Conservation (phyloP, 2,329 filamentous ascomycete species). For the Gaeumannomyces tritici region DNA sequence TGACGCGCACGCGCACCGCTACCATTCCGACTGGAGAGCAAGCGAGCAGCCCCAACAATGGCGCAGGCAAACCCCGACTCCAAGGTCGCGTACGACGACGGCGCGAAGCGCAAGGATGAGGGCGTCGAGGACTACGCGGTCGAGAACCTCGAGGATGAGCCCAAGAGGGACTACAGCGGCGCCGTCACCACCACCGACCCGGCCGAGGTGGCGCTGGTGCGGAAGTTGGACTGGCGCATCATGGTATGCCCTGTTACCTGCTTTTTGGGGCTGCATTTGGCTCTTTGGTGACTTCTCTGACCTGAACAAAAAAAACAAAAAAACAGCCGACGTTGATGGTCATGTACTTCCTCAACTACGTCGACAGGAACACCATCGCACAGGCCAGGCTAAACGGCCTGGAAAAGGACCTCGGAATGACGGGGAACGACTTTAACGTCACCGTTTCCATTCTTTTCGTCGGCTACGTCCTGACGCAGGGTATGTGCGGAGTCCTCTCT, state of each 20-base stretch:
- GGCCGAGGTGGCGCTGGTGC: conserved; percentile 5
- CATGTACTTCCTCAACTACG: conserved; percentile 55
- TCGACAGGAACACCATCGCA: conserved; percentile 26
- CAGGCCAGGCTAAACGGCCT: conserved; percentile 31
- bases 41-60: neutral
- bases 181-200: conserved; percentile 9
- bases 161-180: conserved; percentile 2
- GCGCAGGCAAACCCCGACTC: neutral
- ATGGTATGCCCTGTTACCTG: neutral
- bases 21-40: neutral
- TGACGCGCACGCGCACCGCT: too few relatives aligned
- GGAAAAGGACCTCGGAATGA: conserved; percentile 28
- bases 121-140: neutral
- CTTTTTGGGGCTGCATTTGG: too few relatives aligned
- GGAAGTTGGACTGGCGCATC: conserved; percentile 6
- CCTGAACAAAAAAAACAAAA: neutral
- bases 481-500: neutral
- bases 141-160: neutral
- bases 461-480: conserved; percentile 18
- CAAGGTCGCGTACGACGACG: neutral
- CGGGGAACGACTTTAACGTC: conserved; percentile 27
- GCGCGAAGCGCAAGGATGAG: neutral
- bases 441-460: conserved; percentile 23
- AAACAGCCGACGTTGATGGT: conserved; percentile 16
- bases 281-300: neutral